Conservation (phyloP, 768 basidiomycete species). For the Porphyrellus cyaneotinctus region DNA sequence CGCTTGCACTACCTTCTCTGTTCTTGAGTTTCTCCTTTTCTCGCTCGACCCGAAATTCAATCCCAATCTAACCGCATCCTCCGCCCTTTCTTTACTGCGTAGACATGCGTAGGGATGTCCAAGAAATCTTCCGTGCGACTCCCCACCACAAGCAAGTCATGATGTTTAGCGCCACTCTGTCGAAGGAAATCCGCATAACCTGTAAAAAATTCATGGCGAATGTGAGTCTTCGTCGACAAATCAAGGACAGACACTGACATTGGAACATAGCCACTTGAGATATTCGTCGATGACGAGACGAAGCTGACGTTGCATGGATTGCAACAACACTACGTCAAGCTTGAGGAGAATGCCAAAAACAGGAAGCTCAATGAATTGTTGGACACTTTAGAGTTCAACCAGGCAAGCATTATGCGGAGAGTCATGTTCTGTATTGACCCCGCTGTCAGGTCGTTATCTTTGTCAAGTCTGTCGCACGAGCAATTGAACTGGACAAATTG, state of each 20-base stretch:
- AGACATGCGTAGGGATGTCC: slow-evolving; percentile 99
- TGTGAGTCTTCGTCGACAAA: slow-evolving; percentile 46
- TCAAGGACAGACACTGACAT: background rate
- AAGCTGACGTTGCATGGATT: slow-evolving; percentile 97
- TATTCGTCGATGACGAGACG: slow-evolving; percentile 99
- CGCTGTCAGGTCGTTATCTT: slow-evolving; percentile 89
- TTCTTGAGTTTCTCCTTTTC: slow-evolving; percentile 48
- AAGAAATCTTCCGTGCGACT: slow-evolving; percentile 98
- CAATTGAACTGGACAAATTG: slow-evolving; percentile 93
- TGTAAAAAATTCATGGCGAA: slow-evolving; percentile 99
- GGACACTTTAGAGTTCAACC: slow-evolving; percentile 97
- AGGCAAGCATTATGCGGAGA: slow-evolving; percentile 44
- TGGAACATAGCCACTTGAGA: slow-evolving; percentile 83
- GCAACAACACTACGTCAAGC: slow-evolving; percentile 97
- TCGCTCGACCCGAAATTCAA: slow-evolving; percentile 47
- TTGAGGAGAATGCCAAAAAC: slow-evolving; percentile 94
- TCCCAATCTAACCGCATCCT: slow-evolving; percentile 58
- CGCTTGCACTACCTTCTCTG: slow-evolving; percentile 22
- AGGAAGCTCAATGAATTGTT: slow-evolving; percentile 94
- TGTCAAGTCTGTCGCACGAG: slow-evolving; percentile 96
- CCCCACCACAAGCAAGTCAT: slow-evolving; percentile 99
- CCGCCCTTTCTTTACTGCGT: slow-evolving; percentile 46
- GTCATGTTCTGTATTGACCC: slow-evolving; percentile 1
- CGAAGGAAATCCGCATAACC: slow-evolving; percentile 94
- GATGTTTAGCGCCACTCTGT: slow-evolving; percentile 99